phyloP scores from a whole-genome alignment of 2,329 filamentous ascomycete genomes.

The Alternaria hordeiaustralica region DNA sequence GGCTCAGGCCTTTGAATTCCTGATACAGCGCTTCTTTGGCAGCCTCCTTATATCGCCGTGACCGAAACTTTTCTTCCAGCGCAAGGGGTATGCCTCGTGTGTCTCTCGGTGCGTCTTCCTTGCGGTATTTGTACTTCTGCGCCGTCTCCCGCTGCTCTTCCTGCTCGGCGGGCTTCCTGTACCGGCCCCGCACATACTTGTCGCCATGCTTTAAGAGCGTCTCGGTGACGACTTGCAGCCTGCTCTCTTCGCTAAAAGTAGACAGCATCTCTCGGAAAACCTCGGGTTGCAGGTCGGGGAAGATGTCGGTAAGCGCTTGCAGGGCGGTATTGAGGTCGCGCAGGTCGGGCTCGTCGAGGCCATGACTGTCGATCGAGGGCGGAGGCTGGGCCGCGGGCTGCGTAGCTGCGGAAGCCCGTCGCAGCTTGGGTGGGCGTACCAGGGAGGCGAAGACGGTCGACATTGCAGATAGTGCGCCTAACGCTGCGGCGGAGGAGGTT shows the following conservation, averaged over 20 bases:
- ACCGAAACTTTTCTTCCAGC: constrained; percentile 71
- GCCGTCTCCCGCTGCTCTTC: constrained; percentile 43
- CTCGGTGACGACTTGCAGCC: constrained; percentile 78
- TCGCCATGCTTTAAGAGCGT: constrained; percentile 74
- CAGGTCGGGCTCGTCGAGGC: constrained; percentile 65
- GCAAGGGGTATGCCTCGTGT: constrained; percentile 55
- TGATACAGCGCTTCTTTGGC: constrained; percentile 71
- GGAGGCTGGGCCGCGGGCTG: constrained; percentile 11
- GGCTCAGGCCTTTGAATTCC: constrained; percentile 77
- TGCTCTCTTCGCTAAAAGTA: constrained; percentile 76
- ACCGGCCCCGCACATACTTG: constrained; percentile 74
- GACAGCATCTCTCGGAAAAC: constrained; percentile 83
- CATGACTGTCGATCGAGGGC: constrained; percentile 13
- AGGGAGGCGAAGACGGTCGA: constrained; percentile 47
- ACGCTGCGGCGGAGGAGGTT: constrained; percentile 3
- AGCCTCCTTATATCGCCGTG: constrained; percentile 70
- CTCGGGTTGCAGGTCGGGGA: constrained; percentile 81
- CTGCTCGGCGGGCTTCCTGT: constrained; percentile 45
- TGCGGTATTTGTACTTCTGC: constrained; percentile 44
- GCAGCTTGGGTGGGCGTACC: constrained; percentile 34
- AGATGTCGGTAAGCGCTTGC: constrained; percentile 71
- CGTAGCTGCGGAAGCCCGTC: constrained; percentile 18
- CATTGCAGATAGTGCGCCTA: constrained; percentile 28
- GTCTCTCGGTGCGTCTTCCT: constrained; percentile 37
- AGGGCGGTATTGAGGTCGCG: constrained; percentile 74